These are phyloP conservation scores for Phytophthora pinifolia DNA, from an alignment of 352 stramenopile genomes.

Conservation along the genomic window DNA sequence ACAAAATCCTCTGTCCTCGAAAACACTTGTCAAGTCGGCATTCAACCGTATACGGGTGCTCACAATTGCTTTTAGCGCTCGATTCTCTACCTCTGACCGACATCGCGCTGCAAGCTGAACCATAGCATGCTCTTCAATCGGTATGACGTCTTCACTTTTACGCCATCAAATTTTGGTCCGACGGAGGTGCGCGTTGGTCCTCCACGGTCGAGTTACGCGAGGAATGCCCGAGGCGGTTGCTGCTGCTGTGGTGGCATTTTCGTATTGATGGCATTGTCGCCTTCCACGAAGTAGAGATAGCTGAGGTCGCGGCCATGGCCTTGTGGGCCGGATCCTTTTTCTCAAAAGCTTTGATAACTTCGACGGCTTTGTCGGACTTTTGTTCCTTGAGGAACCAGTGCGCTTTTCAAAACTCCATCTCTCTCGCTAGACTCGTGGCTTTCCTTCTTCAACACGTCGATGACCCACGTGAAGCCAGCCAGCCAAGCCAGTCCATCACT, in stretches of 20 bases:
- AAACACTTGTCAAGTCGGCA: slow-evolving; percentile 3
- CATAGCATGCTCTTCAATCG: slow-evolving; percentile 17
- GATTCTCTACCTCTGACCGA: slow-evolving; percentile 25
- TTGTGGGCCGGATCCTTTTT: slow-evolving; percentile 95
- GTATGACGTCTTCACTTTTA: not conserved
- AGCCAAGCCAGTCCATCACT: no score
- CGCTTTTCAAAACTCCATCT: slow-evolving; percentile 90
- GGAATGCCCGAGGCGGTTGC: no score
- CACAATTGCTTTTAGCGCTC: slow-evolving; percentile 24
- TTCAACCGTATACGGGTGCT: slow-evolving; percentile 22
- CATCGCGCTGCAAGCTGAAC: slow-evolving; percentile 15
- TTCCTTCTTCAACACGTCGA: slow-evolving; percentile 90
- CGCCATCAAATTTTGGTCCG: not conserved
- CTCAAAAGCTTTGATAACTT: slow-evolving; percentile 95
- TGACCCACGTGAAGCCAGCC: slow-evolving; percentile 94
- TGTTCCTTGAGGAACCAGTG: slow-evolving; percentile 92
- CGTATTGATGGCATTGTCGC: no score
- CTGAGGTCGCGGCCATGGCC: slow-evolving; percentile 93
- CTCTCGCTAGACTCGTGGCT: slow-evolving; percentile 87
- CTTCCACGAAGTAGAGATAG: slow-evolving; percentile 97
- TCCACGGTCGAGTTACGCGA: no score
- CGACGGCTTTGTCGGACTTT: slow-evolving; percentile 93
- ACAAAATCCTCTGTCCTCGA: slow-evolving; percentile 8
- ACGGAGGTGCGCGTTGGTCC: no score
- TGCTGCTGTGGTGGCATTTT: no score